These are phyloP conservation scores for Magnaporthiopsis incrustans DNA, from an alignment of 2,329 filamentous ascomycete genomes.

Conservation along the genomic window DNA sequence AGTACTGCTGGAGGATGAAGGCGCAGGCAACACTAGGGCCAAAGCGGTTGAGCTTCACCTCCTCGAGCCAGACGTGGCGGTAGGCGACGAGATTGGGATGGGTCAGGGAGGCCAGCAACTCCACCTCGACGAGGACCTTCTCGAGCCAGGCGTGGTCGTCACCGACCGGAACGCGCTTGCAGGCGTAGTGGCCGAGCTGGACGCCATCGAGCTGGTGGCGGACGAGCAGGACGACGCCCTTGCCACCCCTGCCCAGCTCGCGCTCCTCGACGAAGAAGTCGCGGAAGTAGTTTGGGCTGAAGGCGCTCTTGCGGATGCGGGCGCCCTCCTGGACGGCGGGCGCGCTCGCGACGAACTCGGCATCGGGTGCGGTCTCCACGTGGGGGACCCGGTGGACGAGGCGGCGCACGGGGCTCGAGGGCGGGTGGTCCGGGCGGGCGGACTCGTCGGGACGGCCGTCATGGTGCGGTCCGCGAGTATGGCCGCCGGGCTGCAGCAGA, in stretches of 20 bases:
- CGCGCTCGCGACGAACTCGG: slow-evolving; percentile 47
- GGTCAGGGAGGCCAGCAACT: slow-evolving; percentile 81
- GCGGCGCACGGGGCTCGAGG: slow-evolving; percentile 46
- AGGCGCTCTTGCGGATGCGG: slow-evolving; percentile 77
- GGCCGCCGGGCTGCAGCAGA: slow-evolving; percentile 61
- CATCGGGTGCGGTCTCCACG: slow-evolving; percentile 17
- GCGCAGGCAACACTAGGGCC: slow-evolving; percentile 88
- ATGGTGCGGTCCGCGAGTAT: slow-evolving; percentile 34
- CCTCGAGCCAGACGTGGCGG: slow-evolving; percentile 93
- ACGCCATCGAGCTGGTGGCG: slow-evolving; percentile 87
- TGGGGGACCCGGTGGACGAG: slow-evolving; percentile 36
- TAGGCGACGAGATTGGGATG: slow-evolving; percentile 96
- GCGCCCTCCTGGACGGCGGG: slow-evolving; percentile 40
- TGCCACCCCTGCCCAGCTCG: slow-evolving; percentile 81
- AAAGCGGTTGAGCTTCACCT: slow-evolving; percentile 75
- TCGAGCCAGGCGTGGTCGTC: slow-evolving; percentile 93
- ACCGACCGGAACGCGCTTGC: slow-evolving; percentile 92
- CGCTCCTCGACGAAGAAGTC: slow-evolving; percentile 87
- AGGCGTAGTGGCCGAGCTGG: slow-evolving; percentile 62
- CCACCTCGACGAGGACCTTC: slow-evolving; percentile 88
- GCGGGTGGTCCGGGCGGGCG: slow-evolving; percentile 32
- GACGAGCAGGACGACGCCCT: slow-evolving; percentile 91
- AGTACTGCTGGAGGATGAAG: slow-evolving; percentile 96
- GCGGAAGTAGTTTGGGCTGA: slow-evolving; percentile 87
- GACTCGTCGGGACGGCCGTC: slow-evolving; percentile 49